Evolutionary conservation across 257 asterid genomes (phyloP).

Genomic region (Nicotiana obtusifolia): DNA sequence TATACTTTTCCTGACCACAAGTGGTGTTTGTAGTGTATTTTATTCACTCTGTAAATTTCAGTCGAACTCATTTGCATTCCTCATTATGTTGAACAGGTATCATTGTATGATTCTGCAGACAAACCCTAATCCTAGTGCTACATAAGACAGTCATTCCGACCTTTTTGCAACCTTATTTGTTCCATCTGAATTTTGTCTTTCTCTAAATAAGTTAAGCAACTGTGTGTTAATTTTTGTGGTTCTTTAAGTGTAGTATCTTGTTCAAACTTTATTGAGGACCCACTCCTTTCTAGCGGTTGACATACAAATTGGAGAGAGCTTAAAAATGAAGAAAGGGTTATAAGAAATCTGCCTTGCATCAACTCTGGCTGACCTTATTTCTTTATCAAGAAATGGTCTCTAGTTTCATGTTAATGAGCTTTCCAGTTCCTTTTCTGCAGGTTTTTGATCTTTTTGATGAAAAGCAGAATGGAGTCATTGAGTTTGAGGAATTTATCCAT

Average conservation of each 20-base stretch:
- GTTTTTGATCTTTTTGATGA: slow-evolving; percentile 27
- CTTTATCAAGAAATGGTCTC: background rate
- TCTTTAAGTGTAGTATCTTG: background rate
- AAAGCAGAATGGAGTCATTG: slow-evolving; percentile 26
- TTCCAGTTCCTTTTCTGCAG: slow-evolving; percentile 11
- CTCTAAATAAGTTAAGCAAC: background rate
- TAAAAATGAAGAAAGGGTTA: background rate
- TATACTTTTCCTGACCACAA: background rate
- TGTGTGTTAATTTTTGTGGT: background rate
- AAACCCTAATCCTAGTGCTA: background rate
- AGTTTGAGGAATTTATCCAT: slow-evolving; percentile 26
- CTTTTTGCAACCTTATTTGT: background rate
- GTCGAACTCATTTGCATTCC: background rate
- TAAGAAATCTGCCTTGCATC: background rate
- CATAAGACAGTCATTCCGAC: background rate
- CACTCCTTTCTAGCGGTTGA: background rate
- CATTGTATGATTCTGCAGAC: background rate
- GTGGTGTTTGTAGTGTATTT: background rate
- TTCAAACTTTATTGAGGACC: background rate
- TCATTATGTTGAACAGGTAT: background rate
- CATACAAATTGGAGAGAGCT: background rate
- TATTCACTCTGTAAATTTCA: background rate
- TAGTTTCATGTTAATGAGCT: background rate
- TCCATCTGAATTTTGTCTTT: background rate
- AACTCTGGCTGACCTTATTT: background rate